Evolutionary conservation across 2,329 filamentous ascomycete genomes (phyloP).

Genomic region (Xylaria sp.): DNA sequence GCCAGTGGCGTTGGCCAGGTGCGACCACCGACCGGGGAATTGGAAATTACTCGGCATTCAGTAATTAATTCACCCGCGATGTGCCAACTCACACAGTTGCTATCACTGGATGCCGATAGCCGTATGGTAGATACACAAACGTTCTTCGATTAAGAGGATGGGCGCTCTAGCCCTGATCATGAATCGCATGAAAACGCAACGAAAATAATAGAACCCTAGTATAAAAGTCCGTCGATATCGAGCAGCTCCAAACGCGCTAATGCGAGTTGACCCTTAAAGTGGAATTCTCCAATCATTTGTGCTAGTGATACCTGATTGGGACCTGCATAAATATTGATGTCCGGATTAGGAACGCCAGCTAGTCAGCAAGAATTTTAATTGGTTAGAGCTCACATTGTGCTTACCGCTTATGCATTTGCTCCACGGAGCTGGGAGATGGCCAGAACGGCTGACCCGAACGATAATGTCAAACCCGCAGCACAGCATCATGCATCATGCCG

Average conservation of each 20-base stretch:
- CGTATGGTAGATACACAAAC: too few relatives aligned
- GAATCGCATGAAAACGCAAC: background rate
- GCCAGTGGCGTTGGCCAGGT: constrained; percentile 18
- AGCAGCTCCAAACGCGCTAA: constrained; percentile 15
- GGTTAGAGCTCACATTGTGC: background rate
- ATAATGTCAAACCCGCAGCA: constrained; percentile 19
- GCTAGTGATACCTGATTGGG: constrained; percentile 17
- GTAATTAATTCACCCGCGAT: background rate
- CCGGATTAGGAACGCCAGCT: constrained; percentile 22
- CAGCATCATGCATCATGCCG: constrained; percentile 33
- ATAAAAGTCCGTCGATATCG: constrained; percentile 1
- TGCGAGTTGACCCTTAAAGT: constrained; percentile 5
- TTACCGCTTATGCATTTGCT: constrained; percentile 15
- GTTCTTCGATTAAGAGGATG: background rate
- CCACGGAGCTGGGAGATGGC: constrained; percentile 17
- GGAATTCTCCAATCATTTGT: background rate
- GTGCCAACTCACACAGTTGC: background rate
- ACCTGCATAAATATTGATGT: constrained; percentile 29
- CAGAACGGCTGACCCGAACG: background rate
- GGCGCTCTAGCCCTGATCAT: background rate
- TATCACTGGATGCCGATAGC: background rate
- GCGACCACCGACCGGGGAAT: constrained; percentile 9
- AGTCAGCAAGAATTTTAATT: constrained; percentile 8
- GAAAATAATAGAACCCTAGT: background rate
- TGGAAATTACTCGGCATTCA: constrained; percentile 9